These are phyloP conservation scores for Begonia peltatifolia DNA, from an alignment of 306 rosid genomes.

Conservation along the genomic window DNA sequence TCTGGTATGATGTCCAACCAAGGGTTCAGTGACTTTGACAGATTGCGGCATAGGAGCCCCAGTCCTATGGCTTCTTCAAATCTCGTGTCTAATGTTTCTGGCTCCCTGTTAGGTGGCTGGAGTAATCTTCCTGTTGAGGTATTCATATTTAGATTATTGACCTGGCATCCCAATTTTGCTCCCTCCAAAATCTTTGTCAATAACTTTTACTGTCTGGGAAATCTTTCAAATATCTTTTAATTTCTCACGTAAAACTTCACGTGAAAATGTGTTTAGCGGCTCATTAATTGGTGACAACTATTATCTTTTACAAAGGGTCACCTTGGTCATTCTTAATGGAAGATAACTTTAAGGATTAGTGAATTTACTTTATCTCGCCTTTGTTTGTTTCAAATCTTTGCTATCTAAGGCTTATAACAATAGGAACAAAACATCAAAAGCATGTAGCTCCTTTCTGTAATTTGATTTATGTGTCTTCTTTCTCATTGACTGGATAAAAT, in stretches of 20 bases:
- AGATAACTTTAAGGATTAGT: no score
- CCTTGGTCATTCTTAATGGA: no score
- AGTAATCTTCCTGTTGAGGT: constrained; percentile 89
- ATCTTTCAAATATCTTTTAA: not conserved
- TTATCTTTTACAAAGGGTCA: no score
- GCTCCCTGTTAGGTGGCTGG: constrained; percentile 80
- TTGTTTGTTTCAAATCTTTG: no score
- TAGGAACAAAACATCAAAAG: no score
- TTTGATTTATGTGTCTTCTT: no score
- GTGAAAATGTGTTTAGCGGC: no score
- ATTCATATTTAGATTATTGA: constrained; percentile 2
- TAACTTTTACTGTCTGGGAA: not conserved
- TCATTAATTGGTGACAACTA: no score
- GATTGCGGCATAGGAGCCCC: constrained; percentile 93
- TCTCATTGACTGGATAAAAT: no score
- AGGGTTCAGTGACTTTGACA: constrained; percentile 89
- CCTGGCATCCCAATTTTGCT: not conserved
- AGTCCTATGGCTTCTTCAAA: constrained; percentile 98
- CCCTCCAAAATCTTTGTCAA: not conserved
- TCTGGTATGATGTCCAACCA: constrained; percentile 97
- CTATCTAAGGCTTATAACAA: no score
- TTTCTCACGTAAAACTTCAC: not conserved
- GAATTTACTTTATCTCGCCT: no score
- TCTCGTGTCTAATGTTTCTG: constrained; percentile 67
- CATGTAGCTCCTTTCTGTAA: no score